phyloP scores from a whole-genome alignment of 164 flowering plant genomes.

The Magnolia officinalis region DNA sequence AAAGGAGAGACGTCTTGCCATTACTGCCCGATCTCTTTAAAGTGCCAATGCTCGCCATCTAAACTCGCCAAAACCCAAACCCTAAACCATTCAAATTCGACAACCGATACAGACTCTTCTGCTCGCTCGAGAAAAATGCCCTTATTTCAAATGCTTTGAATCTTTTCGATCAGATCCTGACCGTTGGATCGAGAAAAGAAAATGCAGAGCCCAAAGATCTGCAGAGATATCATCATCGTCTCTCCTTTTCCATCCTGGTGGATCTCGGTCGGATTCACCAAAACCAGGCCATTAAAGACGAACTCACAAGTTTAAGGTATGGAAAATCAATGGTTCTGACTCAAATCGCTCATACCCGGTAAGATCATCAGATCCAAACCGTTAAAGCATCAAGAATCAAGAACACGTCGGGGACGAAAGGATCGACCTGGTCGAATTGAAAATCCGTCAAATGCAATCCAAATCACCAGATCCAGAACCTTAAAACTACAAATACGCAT shows the following conservation, averaged over 20 bases:
- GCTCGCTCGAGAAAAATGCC: background rate
- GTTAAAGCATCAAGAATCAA: background rate
- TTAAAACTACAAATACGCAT: background rate
- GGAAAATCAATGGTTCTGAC: background rate
- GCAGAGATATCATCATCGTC: background rate
- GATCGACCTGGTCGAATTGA: background rate
- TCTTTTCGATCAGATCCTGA: background rate
- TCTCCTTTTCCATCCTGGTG: background rate
- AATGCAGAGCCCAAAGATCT: background rate
- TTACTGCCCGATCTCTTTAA: conserved; percentile 18
- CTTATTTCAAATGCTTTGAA: no score
- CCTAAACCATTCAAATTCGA: background rate
- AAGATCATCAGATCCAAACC: background rate
- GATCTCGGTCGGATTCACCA: background rate
- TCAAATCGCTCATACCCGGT: background rate
- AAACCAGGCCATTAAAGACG: background rate
- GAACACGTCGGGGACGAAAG: background rate
- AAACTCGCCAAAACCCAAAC: background rate
- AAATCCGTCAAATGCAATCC: background rate
- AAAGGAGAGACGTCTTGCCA: conserved; percentile 15
- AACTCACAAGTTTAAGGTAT: background rate
- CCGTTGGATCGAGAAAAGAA: background rate
- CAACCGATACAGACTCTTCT: background rate
- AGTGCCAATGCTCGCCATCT: conserved; percentile 13
- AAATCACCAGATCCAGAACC: background rate